phyloP scores from a whole-genome alignment of 2,329 filamentous ascomycete genomes.

The Leptoxyphium fumago region DNA sequence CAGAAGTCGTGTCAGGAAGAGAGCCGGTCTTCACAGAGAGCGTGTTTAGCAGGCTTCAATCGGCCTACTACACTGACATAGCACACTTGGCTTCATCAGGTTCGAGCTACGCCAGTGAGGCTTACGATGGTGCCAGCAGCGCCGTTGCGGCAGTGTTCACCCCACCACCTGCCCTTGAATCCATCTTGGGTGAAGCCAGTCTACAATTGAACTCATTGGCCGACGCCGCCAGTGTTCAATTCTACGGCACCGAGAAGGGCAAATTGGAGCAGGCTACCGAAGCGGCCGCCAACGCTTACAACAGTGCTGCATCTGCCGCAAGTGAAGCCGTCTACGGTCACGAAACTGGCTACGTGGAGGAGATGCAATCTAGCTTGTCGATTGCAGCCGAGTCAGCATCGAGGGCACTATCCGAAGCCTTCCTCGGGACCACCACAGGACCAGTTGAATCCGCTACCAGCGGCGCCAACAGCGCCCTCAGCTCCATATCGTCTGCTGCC shows the following conservation, averaged over 20 bases:
- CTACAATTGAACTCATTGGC: slow-evolving; percentile 44
- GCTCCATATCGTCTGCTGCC: slow-evolving; percentile 31
- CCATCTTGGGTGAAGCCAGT: slow-evolving; percentile 41
- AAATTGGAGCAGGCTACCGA: slow-evolving; percentile 31
- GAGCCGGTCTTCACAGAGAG: slow-evolving; percentile 73
- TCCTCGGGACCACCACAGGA: slow-evolving; percentile 41
- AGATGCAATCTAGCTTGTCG: slow-evolving; percentile 38
- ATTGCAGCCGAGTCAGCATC: slow-evolving; percentile 42
- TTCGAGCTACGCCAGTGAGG: slow-evolving; percentile 37
- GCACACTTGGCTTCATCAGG: slow-evolving; percentile 35
- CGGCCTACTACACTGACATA: slow-evolving; percentile 54
- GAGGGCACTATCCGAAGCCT: slow-evolving; percentile 39
- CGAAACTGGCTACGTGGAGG: slow-evolving; percentile 36
- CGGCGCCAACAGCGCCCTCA: slow-evolving; percentile 29
- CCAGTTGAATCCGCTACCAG: slow-evolving; percentile 30
- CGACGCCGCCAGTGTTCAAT: slow-evolving; percentile 40
- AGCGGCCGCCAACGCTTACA: slow-evolving; percentile 38
- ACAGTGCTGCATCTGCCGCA: slow-evolving; percentile 24
- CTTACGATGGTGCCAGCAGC: slow-evolving; percentile 31
- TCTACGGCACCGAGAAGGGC: slow-evolving; percentile 43
- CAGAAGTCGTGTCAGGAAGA: slow-evolving; percentile 61
- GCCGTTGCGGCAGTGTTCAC: slow-evolving; percentile 38
- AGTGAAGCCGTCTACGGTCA: slow-evolving; percentile 43
- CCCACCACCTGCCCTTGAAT: slow-evolving; percentile 42
- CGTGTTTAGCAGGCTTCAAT: slow-evolving; percentile 56